phyloP scores from a whole-genome alignment of 2,329 filamentous ascomycete genomes.

The Lecanicillium sp. region DNA sequence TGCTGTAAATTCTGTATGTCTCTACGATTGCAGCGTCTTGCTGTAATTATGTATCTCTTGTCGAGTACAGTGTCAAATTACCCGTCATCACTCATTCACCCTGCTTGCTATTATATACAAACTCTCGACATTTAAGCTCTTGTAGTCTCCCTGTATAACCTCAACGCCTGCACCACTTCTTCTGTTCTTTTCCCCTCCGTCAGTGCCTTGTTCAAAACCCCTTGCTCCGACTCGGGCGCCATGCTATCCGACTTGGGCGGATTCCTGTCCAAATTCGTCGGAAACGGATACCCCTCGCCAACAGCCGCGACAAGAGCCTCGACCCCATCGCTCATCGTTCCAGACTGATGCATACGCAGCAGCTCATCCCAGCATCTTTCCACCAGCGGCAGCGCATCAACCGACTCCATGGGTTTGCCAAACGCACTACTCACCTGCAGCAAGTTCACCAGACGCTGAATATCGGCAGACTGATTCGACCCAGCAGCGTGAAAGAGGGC shows the following conservation, averaged over 20 bases:
- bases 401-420: slow-evolving; percentile 55
- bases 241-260: slow-evolving; percentile 47
- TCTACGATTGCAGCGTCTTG: no score
- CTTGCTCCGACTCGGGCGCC: slow-evolving; percentile 52
- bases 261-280: slow-evolving; percentile 50
- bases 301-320: slow-evolving; percentile 40
- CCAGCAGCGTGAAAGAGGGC: slow-evolving; percentile 56
- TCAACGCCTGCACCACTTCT: slow-evolving; percentile 31
- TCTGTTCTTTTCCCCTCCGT: slow-evolving; percentile 28
- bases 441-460: slow-evolving; percentile 51
- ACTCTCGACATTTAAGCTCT: background rate
- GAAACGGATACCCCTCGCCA: slow-evolving; percentile 53
- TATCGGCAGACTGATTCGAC: slow-evolving; percentile 37
- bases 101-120: no score
- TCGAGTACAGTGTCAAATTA: no score
- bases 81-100: no score
- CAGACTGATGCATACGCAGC: slow-evolving; percentile 17
- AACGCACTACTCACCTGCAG: slow-evolving; percentile 54
- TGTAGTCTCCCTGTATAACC: slow-evolving; percentile 7
- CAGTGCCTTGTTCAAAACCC: slow-evolving; percentile 37
- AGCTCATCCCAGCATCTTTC: slow-evolving; percentile 35
- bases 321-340: slow-evolving; percentile 32
- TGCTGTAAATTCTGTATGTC: no score
- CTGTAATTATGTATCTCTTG: no score
- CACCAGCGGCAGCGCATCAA: slow-evolving; percentile 42